Evolutionary conservation across 2,329 filamentous ascomycete species (phyloP).

Genomic region (Trichoderma simmonsii): DNA sequence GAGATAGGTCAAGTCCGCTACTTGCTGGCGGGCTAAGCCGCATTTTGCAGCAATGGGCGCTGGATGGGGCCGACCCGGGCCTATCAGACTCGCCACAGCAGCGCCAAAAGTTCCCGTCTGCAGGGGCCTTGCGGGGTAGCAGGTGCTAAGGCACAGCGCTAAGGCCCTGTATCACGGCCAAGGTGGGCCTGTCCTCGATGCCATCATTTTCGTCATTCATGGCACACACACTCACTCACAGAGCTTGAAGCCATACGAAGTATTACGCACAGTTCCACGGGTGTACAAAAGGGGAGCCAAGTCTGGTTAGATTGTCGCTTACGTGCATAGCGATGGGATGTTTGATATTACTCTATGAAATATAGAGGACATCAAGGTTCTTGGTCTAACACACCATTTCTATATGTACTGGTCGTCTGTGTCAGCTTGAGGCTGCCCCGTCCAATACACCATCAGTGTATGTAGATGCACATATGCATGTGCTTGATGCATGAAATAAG

Average conservation of each 20-base stretch:
- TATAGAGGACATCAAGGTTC: neutral
- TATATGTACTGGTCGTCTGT: neutral
- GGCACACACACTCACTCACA: neutral
- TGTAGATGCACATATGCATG: neutral
- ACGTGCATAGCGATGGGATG: rapidly evolving
- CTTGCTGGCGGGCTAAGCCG: neutral
- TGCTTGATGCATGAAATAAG: neutral
- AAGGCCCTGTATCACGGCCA: neutral
- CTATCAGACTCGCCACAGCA: neutral
- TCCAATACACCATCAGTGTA: neutral
- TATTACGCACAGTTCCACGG: neutral
- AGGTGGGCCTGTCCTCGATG: neutral
- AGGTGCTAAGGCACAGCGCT: slow-evolving; percentile 1
- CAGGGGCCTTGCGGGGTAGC: slow-evolving; percentile 12
- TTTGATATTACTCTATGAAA: neutral
- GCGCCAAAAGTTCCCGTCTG: slow-evolving; percentile 12
- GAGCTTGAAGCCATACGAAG: neutral
- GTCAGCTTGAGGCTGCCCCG: neutral
- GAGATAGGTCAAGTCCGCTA: neutral
- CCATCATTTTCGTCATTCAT: slow-evolving; percentile 13
- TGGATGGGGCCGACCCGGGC: neutral
- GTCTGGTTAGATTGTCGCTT: neutral
- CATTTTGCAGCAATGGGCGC: neutral
- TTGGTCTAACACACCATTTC: neutral
- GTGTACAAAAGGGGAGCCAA: neutral